Evolutionary conservation across 2,329 filamentous ascomycete species (phyloP).

Genomic region (Xylariaceae sp.): DNA sequence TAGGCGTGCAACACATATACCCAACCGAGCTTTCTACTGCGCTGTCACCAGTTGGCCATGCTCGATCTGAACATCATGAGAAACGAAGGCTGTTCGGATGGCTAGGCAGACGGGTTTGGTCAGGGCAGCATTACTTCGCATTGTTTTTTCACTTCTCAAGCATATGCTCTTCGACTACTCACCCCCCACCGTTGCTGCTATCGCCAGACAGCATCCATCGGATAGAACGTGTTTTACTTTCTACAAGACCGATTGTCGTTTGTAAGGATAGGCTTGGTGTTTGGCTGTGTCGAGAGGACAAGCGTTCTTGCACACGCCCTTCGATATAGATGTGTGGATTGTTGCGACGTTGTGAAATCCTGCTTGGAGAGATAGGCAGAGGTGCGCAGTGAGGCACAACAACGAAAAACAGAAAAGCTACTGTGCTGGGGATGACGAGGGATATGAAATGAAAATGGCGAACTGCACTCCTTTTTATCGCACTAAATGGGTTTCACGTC

Average conservation of each 20-base stretch:
- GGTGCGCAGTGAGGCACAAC: too few relatives aligned
- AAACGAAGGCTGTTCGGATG: constrained; percentile 34
- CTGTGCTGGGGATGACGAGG: neutral
- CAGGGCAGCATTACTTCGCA: constrained; percentile 15
- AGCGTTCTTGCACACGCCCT: constrained; percentile 12
- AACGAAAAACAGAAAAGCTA: constrained; percentile 9
- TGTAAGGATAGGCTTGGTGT: too few relatives aligned
- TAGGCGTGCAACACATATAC: constrained; percentile 11
- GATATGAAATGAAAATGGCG: constrained; percentile 13
- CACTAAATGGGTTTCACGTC: constrained; percentile 17
- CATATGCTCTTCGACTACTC: neutral
- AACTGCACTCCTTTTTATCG: constrained; percentile 26
- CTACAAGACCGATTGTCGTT: constrained; percentile 1
- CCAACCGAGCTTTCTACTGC: constrained; percentile 8
- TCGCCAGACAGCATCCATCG: constrained; percentile 20
- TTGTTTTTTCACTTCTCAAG: constrained; percentile 12
- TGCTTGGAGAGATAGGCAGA: too few relatives aligned
- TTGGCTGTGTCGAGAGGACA: too few relatives aligned
- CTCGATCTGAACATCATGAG: constrained; percentile 29
- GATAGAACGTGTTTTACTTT: constrained; percentile 26
- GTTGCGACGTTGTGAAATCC: constrained; percentile 12
- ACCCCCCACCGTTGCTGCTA: constrained; percentile 14
- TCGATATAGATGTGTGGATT: constrained; percentile 16
- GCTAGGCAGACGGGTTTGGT: constrained; percentile 19
- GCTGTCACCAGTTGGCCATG: constrained; percentile 1